Conservation (phyloP, 108 stramenopile genomes). For the Cyclotella atomus region DNA sequence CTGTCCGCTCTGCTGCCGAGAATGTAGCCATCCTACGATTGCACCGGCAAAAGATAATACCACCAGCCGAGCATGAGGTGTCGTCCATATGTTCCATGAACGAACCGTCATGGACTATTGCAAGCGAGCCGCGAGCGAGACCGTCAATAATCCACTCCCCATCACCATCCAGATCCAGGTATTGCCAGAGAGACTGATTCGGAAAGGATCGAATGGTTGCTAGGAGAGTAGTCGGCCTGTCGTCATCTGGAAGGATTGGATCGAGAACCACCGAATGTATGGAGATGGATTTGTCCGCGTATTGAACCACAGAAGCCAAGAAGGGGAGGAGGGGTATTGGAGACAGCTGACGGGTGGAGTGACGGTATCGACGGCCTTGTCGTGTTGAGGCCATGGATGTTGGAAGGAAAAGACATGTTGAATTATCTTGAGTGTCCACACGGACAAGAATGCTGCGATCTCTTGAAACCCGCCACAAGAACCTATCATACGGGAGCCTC, state of each 20-base stretch:
- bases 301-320: too few species aligned
- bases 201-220: not conserved
- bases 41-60: not conserved
- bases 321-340: too few species aligned
- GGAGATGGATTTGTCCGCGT: too few species aligned
- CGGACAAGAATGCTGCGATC: too few species aligned
- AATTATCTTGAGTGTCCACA: too few species aligned
- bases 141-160: conserved; percentile 7
- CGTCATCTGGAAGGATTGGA: not conserved
- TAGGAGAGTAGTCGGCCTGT: not conserved
- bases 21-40: not conserved
- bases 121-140: not conserved
- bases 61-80: not conserved
- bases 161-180: conserved; percentile 11
- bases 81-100: not conserved
- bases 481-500: too few species aligned
- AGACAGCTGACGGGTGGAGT: too few species aligned
- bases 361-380: too few species aligned
- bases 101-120: conserved; percentile 5
- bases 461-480: too few species aligned
- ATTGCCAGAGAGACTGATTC: not conserved
- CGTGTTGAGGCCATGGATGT: too few species aligned
- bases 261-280: too few species aligned
- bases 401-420: too few species aligned
- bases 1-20: not conserved